Evolutionary conservation across 139 green algal species (phyloP).

Genomic region (Chloropicon primus): DNA sequence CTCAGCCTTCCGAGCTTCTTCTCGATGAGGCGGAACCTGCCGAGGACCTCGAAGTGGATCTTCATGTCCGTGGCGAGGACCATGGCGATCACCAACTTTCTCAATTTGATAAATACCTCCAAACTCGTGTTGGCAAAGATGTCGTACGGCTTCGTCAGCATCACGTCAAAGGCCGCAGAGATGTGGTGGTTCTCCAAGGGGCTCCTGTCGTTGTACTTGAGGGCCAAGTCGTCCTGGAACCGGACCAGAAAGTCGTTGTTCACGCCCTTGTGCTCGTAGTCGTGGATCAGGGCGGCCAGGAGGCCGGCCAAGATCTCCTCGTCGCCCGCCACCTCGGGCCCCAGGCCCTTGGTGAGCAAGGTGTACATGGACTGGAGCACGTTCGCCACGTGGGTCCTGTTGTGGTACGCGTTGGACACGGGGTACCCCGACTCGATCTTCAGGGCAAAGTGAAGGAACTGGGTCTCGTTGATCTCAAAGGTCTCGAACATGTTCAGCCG

Average conservation of each 20-base stretch:
- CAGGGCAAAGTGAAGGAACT: slow-evolving; percentile 2
- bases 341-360: slow-evolving; percentile 27
- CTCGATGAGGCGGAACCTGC: slow-evolving; percentile 19
- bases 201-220: slow-evolving; percentile 37
- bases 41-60: slow-evolving; percentile 14
- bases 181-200: slow-evolving; percentile 31
- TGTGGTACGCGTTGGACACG: slow-evolving; percentile 47
- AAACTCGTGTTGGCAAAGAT: neutral
- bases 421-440: slow-evolving; percentile 24
- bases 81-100: neutral
- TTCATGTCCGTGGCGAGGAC: slow-evolving; percentile 7
- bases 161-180: slow-evolving; percentile 13
- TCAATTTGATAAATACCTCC: neutral
- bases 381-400: slow-evolving; percentile 46
- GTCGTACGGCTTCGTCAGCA: neutral
- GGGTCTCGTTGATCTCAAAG: slow-evolving; percentile 14
- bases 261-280: slow-evolving; percentile 23
- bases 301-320: neutral
- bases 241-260: slow-evolving; percentile 36
- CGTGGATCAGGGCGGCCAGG: slow-evolving; percentile 6
- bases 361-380: slow-evolving; percentile 38
- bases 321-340: neutral
- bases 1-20: neutral
- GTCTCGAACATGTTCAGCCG: slow-evolving; percentile 23
- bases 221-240: slow-evolving; percentile 17